Evolutionary conservation across 345 rosid species (phyloP), one percentile per base, ranked within the genome.

Genomic region (Lagerstroemia speciosa): DNA sequence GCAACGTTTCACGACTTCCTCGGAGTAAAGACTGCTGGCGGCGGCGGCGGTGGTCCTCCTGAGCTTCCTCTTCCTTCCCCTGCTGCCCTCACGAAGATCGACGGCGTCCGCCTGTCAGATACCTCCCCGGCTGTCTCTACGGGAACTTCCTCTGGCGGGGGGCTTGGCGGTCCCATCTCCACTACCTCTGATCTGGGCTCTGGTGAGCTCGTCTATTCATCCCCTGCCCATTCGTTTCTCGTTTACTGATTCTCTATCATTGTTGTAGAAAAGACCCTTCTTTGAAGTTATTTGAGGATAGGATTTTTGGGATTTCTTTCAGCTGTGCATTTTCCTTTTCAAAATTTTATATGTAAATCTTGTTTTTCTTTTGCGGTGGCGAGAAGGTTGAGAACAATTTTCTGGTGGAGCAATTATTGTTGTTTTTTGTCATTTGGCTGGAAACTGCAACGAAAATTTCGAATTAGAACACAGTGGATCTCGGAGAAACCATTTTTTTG

Each of bases 1-100:
- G 82, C 92, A 76, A 83, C 84, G 87, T 86, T 93, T 50, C 96
- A 91, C 72, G 98, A 93, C 78, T 93, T 93, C 67, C 78, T 93
- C 69, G 96, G 98, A 71, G 75, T 80, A 77, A 93, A 86, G 77
- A 45, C 75, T 50, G n/a, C 78, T 11, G 73, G 81, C 76, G 33
- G 19, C 63, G 63, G 34, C 63, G 62, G 17, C 29, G 62, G 32
- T 16, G 32, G 62, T 20, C 8, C 34, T 6, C 32, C 63, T 26
- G 33, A 29, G 6, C 63, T 22, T 8, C 2, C 60, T 53, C 60
- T 53, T 14, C 76, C 86, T 41, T 69, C 86, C 33, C 62, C 73
- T 76, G 83, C 75, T 62, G 71, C 78, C 66, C 16, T 83, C 65
- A 76, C 83, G 52, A 53, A 60, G 68, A 67, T 79, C 29, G 79